Evolutionary conservation across 192 early-diverging fungal species (phyloP).

Genomic region (Neocallimastix lanati): DNA sequence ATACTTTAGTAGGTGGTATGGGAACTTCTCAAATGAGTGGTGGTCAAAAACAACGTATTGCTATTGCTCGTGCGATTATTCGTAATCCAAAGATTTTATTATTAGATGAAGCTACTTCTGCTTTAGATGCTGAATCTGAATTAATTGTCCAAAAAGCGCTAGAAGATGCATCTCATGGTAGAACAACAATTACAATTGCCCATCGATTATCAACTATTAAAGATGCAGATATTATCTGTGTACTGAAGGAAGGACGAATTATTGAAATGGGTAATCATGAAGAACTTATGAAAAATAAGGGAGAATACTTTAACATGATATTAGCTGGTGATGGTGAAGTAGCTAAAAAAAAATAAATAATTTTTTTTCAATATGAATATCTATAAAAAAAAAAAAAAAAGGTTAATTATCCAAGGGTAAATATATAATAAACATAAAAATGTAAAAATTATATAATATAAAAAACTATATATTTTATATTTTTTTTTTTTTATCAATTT

Average conservation of each 20-base stretch:
- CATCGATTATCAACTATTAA: background rate
- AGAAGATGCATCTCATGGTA: background rate
- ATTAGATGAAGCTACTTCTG: conserved; percentile 37
- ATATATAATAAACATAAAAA: too few species aligned
- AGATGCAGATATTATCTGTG: background rate
- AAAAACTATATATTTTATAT: too few species aligned
- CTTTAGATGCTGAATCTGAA: conserved; percentile 50
- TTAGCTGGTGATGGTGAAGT: background rate
- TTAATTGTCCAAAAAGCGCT: conserved; percentile 8
- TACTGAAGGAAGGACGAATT: background rate
- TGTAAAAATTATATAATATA: too few species aligned
- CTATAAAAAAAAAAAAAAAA: too few species aligned
- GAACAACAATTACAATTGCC: background rate
- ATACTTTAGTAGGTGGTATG: conserved; percentile 20
- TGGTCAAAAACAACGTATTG: conserved; percentile 68
- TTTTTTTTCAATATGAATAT: too few species aligned
- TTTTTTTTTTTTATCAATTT: too few species aligned
- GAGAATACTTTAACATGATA: background rate
- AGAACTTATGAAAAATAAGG: background rate
- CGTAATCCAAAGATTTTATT: conserved; percentile 26
- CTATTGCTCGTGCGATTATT: conserved; percentile 17
- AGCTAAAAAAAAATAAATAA: background rate
- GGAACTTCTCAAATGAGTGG: conserved; percentile 45
- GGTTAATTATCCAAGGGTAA: too few species aligned
- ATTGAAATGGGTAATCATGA: background rate